phyloP scores from a whole-genome alignment of 2,329 filamentous ascomycete species.

The Basipetospora chlamydospora region DNA sequence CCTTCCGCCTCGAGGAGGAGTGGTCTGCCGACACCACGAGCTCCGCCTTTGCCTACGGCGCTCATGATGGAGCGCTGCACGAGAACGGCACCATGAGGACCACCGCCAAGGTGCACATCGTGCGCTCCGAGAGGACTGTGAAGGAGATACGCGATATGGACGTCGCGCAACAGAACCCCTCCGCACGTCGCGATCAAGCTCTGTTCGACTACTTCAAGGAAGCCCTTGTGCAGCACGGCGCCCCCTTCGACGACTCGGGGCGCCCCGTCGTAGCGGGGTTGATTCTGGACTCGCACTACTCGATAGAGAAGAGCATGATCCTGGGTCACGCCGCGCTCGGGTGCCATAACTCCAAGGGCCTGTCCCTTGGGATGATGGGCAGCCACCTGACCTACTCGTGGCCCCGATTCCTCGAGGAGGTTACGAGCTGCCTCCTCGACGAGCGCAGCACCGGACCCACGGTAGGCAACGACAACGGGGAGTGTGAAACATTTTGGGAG shows the following conservation, averaged over 20 bases:
- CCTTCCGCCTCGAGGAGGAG: slow-evolving; percentile 60
- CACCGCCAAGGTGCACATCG: slow-evolving; percentile 51
- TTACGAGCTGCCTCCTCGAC: slow-evolving; percentile 33
- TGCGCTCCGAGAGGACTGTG: slow-evolving; percentile 51
- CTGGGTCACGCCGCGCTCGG: slow-evolving; percentile 54
- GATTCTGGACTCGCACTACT: slow-evolving; percentile 56
- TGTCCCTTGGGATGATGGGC: slow-evolving; percentile 57
- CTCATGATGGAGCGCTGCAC: not conserved
- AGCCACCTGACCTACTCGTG: slow-evolving; percentile 58
- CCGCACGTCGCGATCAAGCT: slow-evolving; percentile 39
- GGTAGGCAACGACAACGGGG: slow-evolving; percentile 25
- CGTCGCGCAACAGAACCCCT: slow-evolving; percentile 47
- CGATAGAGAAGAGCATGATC: slow-evolving; percentile 40
- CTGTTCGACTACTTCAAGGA: slow-evolving; percentile 24
- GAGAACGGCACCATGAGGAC: slow-evolving; percentile 7
- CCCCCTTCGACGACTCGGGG: slow-evolving; percentile 15
- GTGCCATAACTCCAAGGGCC: slow-evolving; percentile 30
- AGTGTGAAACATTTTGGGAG: slow-evolving; percentile 27
- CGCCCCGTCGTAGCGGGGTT: slow-evolving; percentile 56
- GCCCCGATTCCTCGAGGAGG: slow-evolving; percentile 54
- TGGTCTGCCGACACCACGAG: slow-evolving; percentile 55
- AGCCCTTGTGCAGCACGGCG: slow-evolving; percentile 30
- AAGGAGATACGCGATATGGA: slow-evolving; percentile 51
- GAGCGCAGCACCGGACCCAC: slow-evolving; percentile 18
- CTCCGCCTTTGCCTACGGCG: slow-evolving; percentile 8